A percentile compares a stretch with the other conserved stretches of the same genome.
Conservation (phyloP, 1,139 yeast species). For the Scheffersomyces insectosa region DNA sequence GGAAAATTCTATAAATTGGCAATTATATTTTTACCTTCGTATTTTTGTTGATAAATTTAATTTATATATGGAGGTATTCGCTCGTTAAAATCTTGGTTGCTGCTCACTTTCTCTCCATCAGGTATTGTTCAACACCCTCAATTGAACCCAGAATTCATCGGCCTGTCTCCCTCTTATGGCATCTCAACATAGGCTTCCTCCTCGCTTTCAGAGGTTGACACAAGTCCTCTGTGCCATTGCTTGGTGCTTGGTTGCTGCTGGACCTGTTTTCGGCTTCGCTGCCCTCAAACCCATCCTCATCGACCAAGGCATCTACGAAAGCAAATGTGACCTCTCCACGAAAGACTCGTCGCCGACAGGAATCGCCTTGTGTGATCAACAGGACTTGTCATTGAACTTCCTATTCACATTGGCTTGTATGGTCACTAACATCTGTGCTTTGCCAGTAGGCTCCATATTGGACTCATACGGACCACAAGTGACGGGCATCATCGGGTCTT, state of each 20-base stretch:
- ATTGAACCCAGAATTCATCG: too few species aligned
- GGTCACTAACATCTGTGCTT: slow-evolving; percentile 79
- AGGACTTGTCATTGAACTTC: slow-evolving; percentile 77
- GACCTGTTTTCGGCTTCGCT: slow-evolving; percentile 92
- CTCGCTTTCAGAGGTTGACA: slow-evolving; percentile 23
- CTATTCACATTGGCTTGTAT: slow-evolving; percentile 87
- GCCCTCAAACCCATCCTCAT: slow-evolving; percentile 84
- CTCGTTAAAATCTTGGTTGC: too few species aligned
- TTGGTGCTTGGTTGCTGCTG: slow-evolving; percentile 92
- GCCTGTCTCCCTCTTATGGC: too few species aligned
- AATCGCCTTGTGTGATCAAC: slow-evolving; percentile 55
- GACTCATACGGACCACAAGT: slow-evolving; percentile 80
- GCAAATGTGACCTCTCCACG: slow-evolving; percentile 45
- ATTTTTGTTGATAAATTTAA: too few species aligned
- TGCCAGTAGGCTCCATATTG: slow-evolving; percentile 76
- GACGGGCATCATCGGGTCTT: slow-evolving; percentile 74
- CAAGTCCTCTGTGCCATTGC: slow-evolving; percentile 70
- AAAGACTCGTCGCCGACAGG: slow-evolving; percentile 16
- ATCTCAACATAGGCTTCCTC: slow-evolving; percentile 1
- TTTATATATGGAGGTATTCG: too few species aligned
- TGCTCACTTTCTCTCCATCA: too few species aligned
- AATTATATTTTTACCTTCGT: too few species aligned
- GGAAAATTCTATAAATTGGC: too few species aligned
- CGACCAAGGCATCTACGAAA: slow-evolving; percentile 71
- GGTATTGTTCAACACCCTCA: too few species aligned